Evolutionary conservation across 164 flowering plant genomes (phyloP), one percentile per base, ranked within the genome.

Genomic region (Stephania japonica): DNA sequence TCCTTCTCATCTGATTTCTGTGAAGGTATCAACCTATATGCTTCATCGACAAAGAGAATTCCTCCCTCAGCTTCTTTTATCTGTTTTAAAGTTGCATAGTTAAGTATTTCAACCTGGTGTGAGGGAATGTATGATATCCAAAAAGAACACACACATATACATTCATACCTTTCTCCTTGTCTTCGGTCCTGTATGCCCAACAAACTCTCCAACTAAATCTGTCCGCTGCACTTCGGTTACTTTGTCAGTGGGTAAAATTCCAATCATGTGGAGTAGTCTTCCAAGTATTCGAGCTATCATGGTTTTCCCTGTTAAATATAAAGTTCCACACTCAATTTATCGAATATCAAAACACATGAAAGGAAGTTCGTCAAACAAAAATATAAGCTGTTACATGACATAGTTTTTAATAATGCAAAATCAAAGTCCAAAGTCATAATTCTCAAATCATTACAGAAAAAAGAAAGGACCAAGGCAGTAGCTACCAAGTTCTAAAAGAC

Each of bases 181-280:
- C 82, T 93, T 93, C 38, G 99, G 99, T 41, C 99, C 99, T 16
- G 97, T 96, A 76, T 93, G 99, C 65, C 99, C 99, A 75, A 96
- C 97, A 83, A 92, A 96, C 82, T 96, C 98, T 32, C 99, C 99
- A 72, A 96, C 99, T 82, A 96, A 80, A 86, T 96, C 98, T 1
- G 98, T 96, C 72, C 99, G 80, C 73, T 96, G 99, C 44, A 93
- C 98, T 86, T 96, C 99, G 43, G 96, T 96, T 75, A 96, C 99
- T 84, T 78, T 89, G 79, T 92, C 95, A 25, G 97, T 89, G n/a
- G 98, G 97, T 70, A 96, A 80, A 81, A 96, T 86, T 77, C 99
- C 98, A 71, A 96, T 95, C 97, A 86, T 90, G 75, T 92, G 86
- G 7, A 96, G 97, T 72, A 96, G 81, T 75, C 75, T 91, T 70